Base-by-base conservation (phyloP, 2,329 filamentous ascomycete species). In the Aspergillus tanneri region DNA sequence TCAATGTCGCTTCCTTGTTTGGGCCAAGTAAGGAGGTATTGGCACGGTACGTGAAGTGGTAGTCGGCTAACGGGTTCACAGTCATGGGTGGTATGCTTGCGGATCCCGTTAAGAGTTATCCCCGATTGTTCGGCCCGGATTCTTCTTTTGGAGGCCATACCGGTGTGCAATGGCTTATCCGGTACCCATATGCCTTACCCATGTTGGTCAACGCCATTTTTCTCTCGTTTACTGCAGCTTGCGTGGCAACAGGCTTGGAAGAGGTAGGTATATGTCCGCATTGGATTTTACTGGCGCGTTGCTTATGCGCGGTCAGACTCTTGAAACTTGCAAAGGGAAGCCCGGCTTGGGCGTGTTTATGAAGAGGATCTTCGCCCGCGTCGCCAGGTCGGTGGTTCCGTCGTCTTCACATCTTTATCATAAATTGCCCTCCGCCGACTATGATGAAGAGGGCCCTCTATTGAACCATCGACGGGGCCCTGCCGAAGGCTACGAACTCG, bases 131-230 rank as follows among this genome's bases (percentile, higher is more conserved):
- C 58, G 84, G 82, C 2, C 73, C 77, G 4, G 76, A 76, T 12
- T 82, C 81, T 1, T 65, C 75, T 0, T 74, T 86, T 42, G 80
- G 80, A 4, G 80, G 80, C 8, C 68, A 74, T 34, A 44, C 73
- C 34, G 82, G 81, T 0, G 83, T 82, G 1, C 64, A 76, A 38
- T 87, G 85, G 82, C 77, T 86, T 64, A 74, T 70, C 19, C 70
- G 66, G 36, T 88, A 81, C 61, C 85, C 85, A 0, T 88, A 86
- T 64, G 83, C 85, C 1, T 69, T 87, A 41, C 86, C 86, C 0
- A 87, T 86, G 62, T 66, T 88, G 4, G 74, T 86, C 39, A 87
- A 84, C 59, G 79, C 81, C 4, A 52, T 77, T 2, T 82, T 85
- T 52, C 71, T 88, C 14, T 61, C 77, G 1, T 62, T 74, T 3